Conservation (phyloP, 192 early-diverging fungal species). For the Paraglomus occultum region DNA sequence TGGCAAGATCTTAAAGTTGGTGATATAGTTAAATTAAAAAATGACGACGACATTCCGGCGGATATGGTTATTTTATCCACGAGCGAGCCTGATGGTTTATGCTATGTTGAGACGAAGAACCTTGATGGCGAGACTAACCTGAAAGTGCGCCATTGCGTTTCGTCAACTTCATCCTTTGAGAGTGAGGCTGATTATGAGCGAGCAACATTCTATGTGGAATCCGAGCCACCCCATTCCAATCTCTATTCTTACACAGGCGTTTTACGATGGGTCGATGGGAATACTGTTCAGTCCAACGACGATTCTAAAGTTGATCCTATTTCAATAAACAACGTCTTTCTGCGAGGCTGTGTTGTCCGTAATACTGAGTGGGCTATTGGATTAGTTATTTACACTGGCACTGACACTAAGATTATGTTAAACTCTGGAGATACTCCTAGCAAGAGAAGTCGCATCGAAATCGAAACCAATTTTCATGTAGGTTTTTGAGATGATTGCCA, state of each 20-base stretch:
- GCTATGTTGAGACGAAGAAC: constrained; percentile 98
- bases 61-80: constrained; percentile 87
- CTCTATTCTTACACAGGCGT: constrained; percentile 87
- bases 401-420: constrained; percentile 96
- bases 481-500: constrained; percentile 3
- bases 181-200: constrained; percentile 58
- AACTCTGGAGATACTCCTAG: constrained; percentile 91
- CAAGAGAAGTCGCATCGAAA: constrained; percentile 88
- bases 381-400: constrained; percentile 84
- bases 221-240: constrained; percentile 84
- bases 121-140: constrained; percentile 98
- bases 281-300: background rate
- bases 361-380: constrained; percentile 92
- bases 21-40: constrained; percentile 80
- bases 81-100: constrained; percentile 79
- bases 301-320: constrained; percentile 58
- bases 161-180: constrained; percentile 56
- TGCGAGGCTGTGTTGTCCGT: constrained; percentile 88
- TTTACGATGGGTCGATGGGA: constrained; percentile 40
- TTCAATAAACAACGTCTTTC: constrained; percentile 75
- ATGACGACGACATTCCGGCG: constrained; percentile 87
- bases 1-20: constrained; percentile 90
- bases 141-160: constrained; percentile 75
- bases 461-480: constrained; percentile 88
- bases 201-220: constrained; percentile 69